Evolutionary conservation across 805 yeast species (phyloP), one percentile per base, ranked within the genome.

Genomic region (Metschnikowia dekortorum): DNA sequence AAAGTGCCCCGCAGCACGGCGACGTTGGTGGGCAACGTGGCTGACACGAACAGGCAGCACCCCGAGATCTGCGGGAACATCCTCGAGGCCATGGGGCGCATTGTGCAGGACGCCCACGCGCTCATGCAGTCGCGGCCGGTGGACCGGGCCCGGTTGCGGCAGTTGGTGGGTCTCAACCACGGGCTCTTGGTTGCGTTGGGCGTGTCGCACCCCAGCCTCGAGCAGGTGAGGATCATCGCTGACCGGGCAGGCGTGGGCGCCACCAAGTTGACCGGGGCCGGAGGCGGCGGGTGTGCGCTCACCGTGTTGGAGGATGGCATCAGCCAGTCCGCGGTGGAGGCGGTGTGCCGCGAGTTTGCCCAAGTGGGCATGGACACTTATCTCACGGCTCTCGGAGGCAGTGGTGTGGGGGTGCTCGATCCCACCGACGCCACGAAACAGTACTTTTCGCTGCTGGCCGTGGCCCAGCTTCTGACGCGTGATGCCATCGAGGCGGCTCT

Each of bases 201-300:
- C 3, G 99, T 94, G 8, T 85, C 95, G 26, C 99, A 94, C 66
- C 96, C 97, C 8, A 76, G 85, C n/a, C 73, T 94, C 51, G 99
- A 94, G 64, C 73, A 75, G 46, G 81, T 92, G 30, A 85, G 83
- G 60, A 68, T 80, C 18, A 70, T 81, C n/a, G 78, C 89, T 26
- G 91, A 87, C 61, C 76, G 75, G 46, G 60, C 81, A 50, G 64
- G 72, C 4, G 66, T 94, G 14, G 99, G 99, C 7, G 83, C 86
- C 51, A 92, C 99, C 0, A 94, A 94, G 66, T 77, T 94, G 48
- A 94, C 99, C 0, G 99, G 99, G 39, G 99, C 99, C 0, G 99
- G 99, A 34, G 99, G 99, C 18, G 99, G 99, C 46, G 99, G 99
- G 2, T 94, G 99, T 73, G 96, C 98, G 9, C 85, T 94, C 49